Evolutionary conservation across 2,329 filamentous ascomycete species (phyloP).

Genomic region (Colletotrichum lindemuthianum): DNA sequence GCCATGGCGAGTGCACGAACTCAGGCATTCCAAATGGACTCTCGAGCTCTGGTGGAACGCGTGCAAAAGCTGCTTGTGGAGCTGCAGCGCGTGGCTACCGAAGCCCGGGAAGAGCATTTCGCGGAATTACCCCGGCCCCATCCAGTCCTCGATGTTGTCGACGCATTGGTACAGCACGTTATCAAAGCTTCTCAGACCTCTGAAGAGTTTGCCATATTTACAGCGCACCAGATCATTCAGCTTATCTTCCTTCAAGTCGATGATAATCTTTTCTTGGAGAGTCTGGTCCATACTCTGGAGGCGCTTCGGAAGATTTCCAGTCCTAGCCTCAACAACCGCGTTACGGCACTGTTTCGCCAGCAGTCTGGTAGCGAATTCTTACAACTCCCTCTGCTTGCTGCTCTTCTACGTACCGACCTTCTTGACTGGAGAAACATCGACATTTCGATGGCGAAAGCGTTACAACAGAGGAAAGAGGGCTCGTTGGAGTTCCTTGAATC

Average conservation of each 20-base stretch:
- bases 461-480: slow-evolving; percentile 75
- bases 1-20: slow-evolving; percentile 61
- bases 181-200: slow-evolving; percentile 71
- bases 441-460: slow-evolving; percentile 75
- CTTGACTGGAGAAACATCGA: slow-evolving; percentile 74
- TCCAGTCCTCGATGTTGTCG: slow-evolving; percentile 69
- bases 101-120: slow-evolving; percentile 69
- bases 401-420: slow-evolving; percentile 68
- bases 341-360: slow-evolving; percentile 65
- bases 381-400: slow-evolving; percentile 66
- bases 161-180: slow-evolving; percentile 69
- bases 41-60: slow-evolving; percentile 62
- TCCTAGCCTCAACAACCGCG: slow-evolving; percentile 62
- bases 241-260: slow-evolving; percentile 66
- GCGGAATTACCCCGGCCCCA: slow-evolving; percentile 67
- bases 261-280: slow-evolving; percentile 68
- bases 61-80: slow-evolving; percentile 68
- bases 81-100: slow-evolving; percentile 63
- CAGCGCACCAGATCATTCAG: slow-evolving; percentile 68
- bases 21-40: slow-evolving; percentile 60
- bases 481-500: slow-evolving; percentile 84
- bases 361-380: slow-evolving; percentile 66
- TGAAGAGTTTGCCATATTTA: slow-evolving; percentile 68
- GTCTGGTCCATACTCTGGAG: slow-evolving; percentile 70
- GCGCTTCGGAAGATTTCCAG: slow-evolving; percentile 69